phyloP scores from a whole-genome alignment of 805 yeast genomes.

The Zygosaccharomyces gambellarensis region DNA sequence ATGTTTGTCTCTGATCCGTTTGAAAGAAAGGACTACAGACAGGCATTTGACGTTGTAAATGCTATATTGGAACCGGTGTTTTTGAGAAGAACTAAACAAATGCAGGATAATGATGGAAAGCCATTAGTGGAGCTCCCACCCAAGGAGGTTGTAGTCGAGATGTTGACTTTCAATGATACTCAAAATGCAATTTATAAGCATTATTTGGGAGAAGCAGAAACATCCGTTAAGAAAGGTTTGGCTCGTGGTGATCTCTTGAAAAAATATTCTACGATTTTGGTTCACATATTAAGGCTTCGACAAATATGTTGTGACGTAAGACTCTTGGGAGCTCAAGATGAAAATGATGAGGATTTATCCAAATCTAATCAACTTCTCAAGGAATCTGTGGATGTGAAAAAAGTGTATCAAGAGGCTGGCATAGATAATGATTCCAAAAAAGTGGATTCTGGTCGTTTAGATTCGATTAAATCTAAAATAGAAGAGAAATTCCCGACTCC shows the following conservation, averaged over 20 bases:
- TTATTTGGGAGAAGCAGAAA: constrained; percentile 62
- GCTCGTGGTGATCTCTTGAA: constrained; percentile 63
- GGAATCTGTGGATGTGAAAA: constrained; percentile 7
- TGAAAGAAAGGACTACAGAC: constrained; percentile 62
- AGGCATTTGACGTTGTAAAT: constrained; percentile 79
- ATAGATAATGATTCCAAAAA: neutral
- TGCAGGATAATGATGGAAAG: constrained; percentile 69
- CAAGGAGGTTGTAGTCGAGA: constrained; percentile 66
- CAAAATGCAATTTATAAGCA: constrained; percentile 66
- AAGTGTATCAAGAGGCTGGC: neutral
- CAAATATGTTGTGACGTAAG: constrained; percentile 86
- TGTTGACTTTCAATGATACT: constrained; percentile 56
- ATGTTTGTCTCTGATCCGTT: constrained; percentile 80
- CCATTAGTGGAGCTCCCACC: constrained; percentile 72
- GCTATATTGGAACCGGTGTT: constrained; percentile 79
- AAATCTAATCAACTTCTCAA: constrained; percentile 12
- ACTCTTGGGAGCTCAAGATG: constrained; percentile 47
- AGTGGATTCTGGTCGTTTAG: constrained; percentile 1
- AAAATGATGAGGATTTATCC: constrained; percentile 47
- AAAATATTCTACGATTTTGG: constrained; percentile 71
- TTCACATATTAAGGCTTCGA: constrained; percentile 76
- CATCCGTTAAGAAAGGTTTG: constrained; percentile 54
- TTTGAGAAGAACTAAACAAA: constrained; percentile 78
- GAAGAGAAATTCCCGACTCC: constrained; percentile 28
- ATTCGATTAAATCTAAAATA: constrained; percentile 1